A percentile compares a stretch with the other conserved stretches of the same genome.
Conservation (phyloP, 1,284 basidiomycete genomes). For the Amylostereum chailletii region DNA sequence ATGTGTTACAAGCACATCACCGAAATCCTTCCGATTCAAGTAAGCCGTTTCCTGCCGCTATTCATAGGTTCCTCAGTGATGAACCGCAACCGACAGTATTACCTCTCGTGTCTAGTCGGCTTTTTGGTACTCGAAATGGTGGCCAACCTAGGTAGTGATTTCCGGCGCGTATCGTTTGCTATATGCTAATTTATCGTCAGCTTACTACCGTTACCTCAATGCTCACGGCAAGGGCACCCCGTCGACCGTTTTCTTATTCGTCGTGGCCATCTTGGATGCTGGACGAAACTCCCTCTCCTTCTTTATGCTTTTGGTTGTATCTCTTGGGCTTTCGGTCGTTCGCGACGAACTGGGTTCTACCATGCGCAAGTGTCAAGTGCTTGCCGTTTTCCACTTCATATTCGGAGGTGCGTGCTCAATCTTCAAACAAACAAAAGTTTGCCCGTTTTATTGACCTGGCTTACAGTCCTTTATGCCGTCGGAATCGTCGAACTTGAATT, state of each 20-base stretch:
- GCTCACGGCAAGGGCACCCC: conserved; percentile 72
- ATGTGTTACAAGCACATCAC: conserved; percentile 77
- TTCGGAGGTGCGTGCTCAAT: conserved; percentile 71
- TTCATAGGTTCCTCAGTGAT: neutral
- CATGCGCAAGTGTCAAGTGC: conserved; percentile 71
- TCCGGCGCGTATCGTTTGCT: neutral
- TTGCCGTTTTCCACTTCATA: conserved; percentile 82
- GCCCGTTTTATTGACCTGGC: neutral
- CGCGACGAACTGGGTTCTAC: conserved; percentile 70
- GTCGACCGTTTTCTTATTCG: conserved; percentile 78
- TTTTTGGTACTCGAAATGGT: conserved; percentile 93
- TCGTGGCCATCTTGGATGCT: conserved; percentile 88
- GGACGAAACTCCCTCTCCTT: conserved; percentile 91
- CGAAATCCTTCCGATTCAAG: conserved; percentile 83
- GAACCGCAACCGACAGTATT: conserved; percentile 50
- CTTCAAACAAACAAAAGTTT: neutral
- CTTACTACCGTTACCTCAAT: conserved; percentile 86
- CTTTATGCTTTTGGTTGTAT: conserved; percentile 91
- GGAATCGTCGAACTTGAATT: conserved; percentile 89
- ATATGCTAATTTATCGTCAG: conserved; percentile 24
- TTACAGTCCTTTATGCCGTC: conserved; percentile 77
- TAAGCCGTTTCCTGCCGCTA: conserved; percentile 22
- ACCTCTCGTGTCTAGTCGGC: conserved; percentile 85
- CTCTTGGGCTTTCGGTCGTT: conserved; percentile 80
- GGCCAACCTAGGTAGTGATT: conserved; percentile 67